phyloP scores from a whole-genome alignment of 2,329 filamentous ascomycete genomes.

The Fusarium guadeloupense region DNA sequence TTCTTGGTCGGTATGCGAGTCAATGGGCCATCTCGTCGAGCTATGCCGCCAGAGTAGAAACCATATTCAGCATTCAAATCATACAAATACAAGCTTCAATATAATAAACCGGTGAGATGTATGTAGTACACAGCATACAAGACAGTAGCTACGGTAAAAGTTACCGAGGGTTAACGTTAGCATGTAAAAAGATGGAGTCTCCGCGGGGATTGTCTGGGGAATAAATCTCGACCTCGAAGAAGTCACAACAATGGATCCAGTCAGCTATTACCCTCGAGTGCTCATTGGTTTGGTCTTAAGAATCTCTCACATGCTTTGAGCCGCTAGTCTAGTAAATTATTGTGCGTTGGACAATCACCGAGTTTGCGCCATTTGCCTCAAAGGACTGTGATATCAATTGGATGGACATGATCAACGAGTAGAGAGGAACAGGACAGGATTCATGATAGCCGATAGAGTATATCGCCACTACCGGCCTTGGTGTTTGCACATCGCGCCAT shows the following conservation, averaged over 20 bases:
- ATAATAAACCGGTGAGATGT: too few relatives aligned
- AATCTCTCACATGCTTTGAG: slow-evolving; percentile 3
- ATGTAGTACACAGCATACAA: too few relatives aligned
- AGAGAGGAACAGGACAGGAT: too few relatives aligned
- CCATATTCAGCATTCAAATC: background rate
- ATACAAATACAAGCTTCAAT: background rate
- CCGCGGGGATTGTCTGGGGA: background rate
- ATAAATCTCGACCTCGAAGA: background rate
- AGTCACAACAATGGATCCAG: background rate
- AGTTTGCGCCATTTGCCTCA: background rate
- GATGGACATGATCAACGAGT: too few relatives aligned
- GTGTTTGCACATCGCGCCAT: slow-evolving; percentile 1
- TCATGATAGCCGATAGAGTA: background rate
- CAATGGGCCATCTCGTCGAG: slow-evolving; percentile 7
- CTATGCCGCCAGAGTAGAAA: background rate
- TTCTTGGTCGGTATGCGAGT: background rate
- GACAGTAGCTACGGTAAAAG: background rate
- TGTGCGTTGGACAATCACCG: background rate
- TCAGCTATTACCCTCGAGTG: background rate
- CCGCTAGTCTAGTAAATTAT: slow-evolving; percentile 8
- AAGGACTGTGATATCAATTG: background rate
- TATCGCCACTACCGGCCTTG: slow-evolving; percentile 5
- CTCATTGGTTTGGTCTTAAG: background rate
- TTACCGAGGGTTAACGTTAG: background rate
- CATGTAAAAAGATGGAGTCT: background rate